Evolutionary conservation across 2,329 filamentous ascomycete species (phyloP), one percentile per base, ranked within the genome.

Genomic region (Cercospora citrullina): DNA sequence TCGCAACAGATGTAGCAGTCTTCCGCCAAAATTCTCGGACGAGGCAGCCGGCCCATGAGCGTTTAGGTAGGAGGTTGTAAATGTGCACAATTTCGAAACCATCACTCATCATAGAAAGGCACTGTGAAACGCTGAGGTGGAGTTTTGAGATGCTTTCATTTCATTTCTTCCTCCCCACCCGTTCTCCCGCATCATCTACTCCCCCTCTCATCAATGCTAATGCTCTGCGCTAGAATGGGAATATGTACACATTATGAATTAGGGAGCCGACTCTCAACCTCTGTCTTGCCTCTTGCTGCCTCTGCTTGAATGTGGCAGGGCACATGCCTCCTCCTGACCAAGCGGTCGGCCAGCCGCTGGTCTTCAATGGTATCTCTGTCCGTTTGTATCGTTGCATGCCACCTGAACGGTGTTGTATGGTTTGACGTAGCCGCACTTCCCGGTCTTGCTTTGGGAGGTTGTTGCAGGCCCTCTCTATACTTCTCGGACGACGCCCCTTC

Each of bases 181-280:
- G 21, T 21, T 21, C 45, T 51, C 45, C 9, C 45, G 12, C 18
- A 9, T 58, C 48, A 3, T 58, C 61, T 42, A 42, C 18, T 18
- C 60, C 31, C 16, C 21, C 21, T 63, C 26, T 23, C 61, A 21
- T 64, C 61, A 64, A 57, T 58, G 48, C 36, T 51, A 23, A 64
- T 64, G 51, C 48, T 57, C 61, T 64, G 61, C 61, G 33, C 61
- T 57, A 45, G 51, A 64, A 64, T 57, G 30, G 30, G 51, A 64
- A 64, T 55, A 62, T 57, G 53, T 62, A 62, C 48, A 64, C 61
- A 64, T 64, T 64, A 64, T 36, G 51, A 42, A 57, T 64, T 45
- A 64, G 23, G 30, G 28, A 53, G 30, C 33, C 39, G 23, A n/a
- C 60, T 31, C 9, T 31, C 42, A 28, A 14, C 28, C 26, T 36